Conservation (phyloP, 2,329 filamentous ascomycete species). For the Diplocarpon mali region DNA sequence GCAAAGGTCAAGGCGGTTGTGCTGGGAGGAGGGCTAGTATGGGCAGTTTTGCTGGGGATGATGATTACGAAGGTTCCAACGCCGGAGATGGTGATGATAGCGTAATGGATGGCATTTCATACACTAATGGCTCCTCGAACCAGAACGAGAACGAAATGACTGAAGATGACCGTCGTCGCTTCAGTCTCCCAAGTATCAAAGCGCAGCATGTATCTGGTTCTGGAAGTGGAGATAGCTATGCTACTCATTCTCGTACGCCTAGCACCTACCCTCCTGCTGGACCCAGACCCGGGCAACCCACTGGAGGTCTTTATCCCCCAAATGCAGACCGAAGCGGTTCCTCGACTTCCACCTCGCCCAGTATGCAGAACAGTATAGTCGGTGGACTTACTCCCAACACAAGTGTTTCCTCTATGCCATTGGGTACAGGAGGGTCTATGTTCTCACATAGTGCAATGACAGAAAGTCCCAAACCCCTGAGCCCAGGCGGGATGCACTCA, state of each 20-base stretch:
- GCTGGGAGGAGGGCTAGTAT: conserved; percentile 82
- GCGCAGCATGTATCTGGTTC: conserved; percentile 51
- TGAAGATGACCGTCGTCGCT: conserved; percentile 48
- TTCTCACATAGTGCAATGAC: conserved; percentile 66
- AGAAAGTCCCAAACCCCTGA: conserved; percentile 78
- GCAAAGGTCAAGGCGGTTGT: conserved; percentile 90
- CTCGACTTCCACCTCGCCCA: conserved; percentile 44
- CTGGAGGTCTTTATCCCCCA: conserved; percentile 51
- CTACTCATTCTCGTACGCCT: conserved; percentile 53
- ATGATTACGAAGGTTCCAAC: conserved; percentile 51
- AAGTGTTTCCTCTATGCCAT: conserved; percentile 38
- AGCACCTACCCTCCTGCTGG: conserved; percentile 70
- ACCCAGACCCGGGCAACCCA: conserved; percentile 35
- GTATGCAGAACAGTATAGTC: conserved; percentile 29
- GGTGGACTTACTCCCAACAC: conserved; percentile 37
- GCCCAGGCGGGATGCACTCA: conserved; percentile 41
- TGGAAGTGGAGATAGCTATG: conserved; percentile 26
- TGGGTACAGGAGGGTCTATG: conserved; percentile 38
- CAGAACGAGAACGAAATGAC: conserved; percentile 50
- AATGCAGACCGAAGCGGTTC: conserved; percentile 40
- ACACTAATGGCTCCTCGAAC: conserved; percentile 34
- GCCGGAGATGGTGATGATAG: conserved; percentile 43
- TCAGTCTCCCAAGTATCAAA: conserved; percentile 67
- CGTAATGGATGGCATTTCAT: conserved; percentile 44
- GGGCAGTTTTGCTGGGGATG: conserved; percentile 69